A percentile compares a stretch with the other conserved stretches of the same genome.
Conservation (phyloP, 768 basidiomycete genomes). For the Arthromyces matolae region DNA sequence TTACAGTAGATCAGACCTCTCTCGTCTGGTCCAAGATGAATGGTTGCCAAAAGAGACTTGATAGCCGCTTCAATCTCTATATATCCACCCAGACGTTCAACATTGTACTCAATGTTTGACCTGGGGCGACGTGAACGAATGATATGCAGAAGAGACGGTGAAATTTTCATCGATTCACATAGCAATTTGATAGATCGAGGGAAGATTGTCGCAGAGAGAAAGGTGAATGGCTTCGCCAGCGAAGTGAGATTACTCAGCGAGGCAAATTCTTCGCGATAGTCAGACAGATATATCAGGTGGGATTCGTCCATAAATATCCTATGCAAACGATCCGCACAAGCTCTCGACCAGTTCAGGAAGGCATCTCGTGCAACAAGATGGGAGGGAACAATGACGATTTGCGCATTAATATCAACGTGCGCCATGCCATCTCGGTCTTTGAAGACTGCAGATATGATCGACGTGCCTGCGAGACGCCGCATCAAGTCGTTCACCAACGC, state of each 20-base stretch:
- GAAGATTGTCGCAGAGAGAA: conserved; percentile 3
- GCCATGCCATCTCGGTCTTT: background rate
- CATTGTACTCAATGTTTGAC: no score
- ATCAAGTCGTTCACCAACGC: conserved; percentile 1
- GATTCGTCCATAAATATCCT: no score
- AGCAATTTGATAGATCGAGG: background rate
- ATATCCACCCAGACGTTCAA: no score
- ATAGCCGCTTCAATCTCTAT: no score
- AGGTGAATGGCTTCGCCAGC: background rate
- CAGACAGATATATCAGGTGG: no score
- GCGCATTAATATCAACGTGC: no score
- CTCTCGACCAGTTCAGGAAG: no score
- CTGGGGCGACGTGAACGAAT: background rate
- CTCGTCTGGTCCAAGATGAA: background rate
- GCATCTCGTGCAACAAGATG: background rate
- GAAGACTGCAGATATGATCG: background rate
- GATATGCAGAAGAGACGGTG: background rate
- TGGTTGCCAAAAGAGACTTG: no score
- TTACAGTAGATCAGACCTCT: conserved; percentile 1
- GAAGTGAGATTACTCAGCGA: background rate
- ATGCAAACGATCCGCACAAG: no score
- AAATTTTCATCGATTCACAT: background rate
- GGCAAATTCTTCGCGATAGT: no score
- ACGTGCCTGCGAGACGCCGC: background rate
- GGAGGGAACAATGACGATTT: background rate